Percentiles rank a stretch among this genome's conserved stretches.
Evolutionary conservation across 345 rosid species (phyloP).

Genomic region (Lepidium sativum): DNA sequence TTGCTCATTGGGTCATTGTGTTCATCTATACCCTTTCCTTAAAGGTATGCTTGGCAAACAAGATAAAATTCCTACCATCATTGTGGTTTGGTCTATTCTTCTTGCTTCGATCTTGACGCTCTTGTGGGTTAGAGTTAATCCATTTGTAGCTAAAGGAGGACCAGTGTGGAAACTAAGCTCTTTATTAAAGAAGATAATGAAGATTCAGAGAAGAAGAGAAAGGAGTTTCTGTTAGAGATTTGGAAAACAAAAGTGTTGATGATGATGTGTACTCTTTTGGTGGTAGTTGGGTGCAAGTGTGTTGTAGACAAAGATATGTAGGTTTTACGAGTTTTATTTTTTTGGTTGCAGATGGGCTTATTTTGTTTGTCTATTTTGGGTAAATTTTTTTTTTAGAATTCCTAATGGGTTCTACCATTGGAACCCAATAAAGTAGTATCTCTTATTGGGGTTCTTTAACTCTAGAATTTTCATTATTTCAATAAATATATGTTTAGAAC

Average conservation of each 20-base stretch:
- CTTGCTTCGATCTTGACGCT: constrained; percentile 87
- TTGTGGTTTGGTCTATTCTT: constrained; percentile 88
- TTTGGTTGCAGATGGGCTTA: no score
- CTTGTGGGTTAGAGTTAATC: constrained; percentile 84
- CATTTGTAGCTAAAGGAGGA: constrained; percentile 73
- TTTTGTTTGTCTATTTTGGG: no score
- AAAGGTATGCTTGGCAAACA: constrained; percentile 90
- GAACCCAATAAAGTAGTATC: no score
- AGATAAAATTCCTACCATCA: constrained; percentile 84
- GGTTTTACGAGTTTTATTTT: background rate
- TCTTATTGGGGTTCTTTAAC: no score
- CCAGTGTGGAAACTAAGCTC: constrained; percentile 61
- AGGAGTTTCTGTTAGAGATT: constrained; percentile 4
- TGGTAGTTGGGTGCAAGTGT: constrained; percentile 9
- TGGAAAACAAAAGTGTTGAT: constrained; percentile 1
- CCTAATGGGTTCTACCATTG: no score
- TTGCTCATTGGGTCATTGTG: constrained; percentile 79
- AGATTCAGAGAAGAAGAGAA: background rate
- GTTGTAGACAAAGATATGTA: constrained; percentile 19
- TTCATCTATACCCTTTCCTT: constrained; percentile 88
- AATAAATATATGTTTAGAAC: no score
- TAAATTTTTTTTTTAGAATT: no score
- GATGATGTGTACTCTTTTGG: constrained; percentile 2
- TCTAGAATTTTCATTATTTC: no score
- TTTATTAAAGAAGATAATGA: background rate